phyloP scores from a whole-genome alignment of 257 asterid species.

The Craterostigma plantagineum region DNA sequence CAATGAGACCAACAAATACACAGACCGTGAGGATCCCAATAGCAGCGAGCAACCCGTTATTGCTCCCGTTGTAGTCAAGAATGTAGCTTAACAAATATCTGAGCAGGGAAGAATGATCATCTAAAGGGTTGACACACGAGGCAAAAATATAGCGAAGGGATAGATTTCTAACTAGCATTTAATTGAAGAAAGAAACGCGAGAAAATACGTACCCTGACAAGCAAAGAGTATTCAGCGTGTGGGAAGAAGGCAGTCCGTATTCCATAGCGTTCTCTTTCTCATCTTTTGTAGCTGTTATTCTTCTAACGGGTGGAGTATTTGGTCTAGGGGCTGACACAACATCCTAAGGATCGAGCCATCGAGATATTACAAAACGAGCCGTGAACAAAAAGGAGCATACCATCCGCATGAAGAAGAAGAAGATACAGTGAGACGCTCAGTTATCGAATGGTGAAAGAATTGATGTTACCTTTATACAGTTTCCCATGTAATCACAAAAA shows the following conservation, averaged over 20 bases:
- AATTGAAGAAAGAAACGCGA: background rate
- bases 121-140: too few relatives aligned
- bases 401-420: slow-evolving; percentile 3
- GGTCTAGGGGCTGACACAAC: slow-evolving; percentile 89
- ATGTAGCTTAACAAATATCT: slow-evolving; percentile 66
- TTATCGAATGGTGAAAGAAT: slow-evolving; percentile 1
- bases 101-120: slow-evolving; percentile 4
- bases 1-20: slow-evolving; percentile 48
- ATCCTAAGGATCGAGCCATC: slow-evolving; percentile 40
- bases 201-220: slow-evolving; percentile 53
- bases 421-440: background rate
- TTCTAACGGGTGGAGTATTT: slow-evolving; percentile 51
- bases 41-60: slow-evolving; percentile 16
- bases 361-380: too few relatives aligned
- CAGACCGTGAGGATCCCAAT: slow-evolving; percentile 33
- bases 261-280: slow-evolving; percentile 86
- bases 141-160: background rate
- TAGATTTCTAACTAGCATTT: background rate
- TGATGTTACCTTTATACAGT: slow-evolving; percentile 36
- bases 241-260: slow-evolving; percentile 89
- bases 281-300: slow-evolving; percentile 68
- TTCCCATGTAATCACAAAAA: slow-evolving; percentile 77
- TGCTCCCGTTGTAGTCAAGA: slow-evolving; percentile 23
- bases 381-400: slow-evolving; percentile 4
- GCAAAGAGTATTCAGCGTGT: slow-evolving; percentile 91